A percentile compares a stretch with the other conserved stretches of the same genome.
These are phyloP conservation scores for Diplodia sapinea DNA, from an alignment of 2,329 filamentous ascomycete genomes.

Conservation along the genomic window DNA sequence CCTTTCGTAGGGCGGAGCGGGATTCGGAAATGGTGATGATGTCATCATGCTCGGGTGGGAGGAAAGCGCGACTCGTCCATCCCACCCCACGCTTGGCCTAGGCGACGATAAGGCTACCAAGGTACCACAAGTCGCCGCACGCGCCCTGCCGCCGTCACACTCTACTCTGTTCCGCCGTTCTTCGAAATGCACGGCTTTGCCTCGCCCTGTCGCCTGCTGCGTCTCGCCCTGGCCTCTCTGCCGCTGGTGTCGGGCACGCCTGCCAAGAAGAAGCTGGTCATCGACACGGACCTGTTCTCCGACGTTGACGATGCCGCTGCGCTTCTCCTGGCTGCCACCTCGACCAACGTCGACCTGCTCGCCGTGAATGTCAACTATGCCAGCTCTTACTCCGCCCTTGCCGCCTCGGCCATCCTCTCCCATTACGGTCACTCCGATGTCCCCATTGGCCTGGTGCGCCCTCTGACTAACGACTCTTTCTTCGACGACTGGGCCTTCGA, in stretches of 20 bases:
- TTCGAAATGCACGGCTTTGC: not conserved
- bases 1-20: not conserved
- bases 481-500: slow-evolving; percentile 51
- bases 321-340: slow-evolving; percentile 51
- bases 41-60: not conserved
- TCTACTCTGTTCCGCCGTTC: not conserved
- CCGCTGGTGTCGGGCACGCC: not conserved
- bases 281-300: slow-evolving; percentile 57
- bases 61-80: not conserved
- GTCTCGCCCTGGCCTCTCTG: not conserved
- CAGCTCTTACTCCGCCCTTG: slow-evolving; percentile 52
- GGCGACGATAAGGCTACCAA: not conserved
- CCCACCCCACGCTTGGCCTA: not conserved
- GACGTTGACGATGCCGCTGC: slow-evolving; percentile 55
- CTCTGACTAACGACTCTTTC: slow-evolving; percentile 53
- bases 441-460: slow-evolving; percentile 50
- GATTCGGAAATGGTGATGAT: not conserved
- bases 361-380: slow-evolving; percentile 53
- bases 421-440: slow-evolving; percentile 49
- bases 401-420: slow-evolving; percentile 46
- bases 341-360: slow-evolving; percentile 47
- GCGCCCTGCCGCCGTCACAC: too few relatives aligned
- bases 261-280: slow-evolving; percentile 49
- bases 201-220: not conserved
- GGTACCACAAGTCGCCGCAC: not conserved